Evolutionary conservation across 2,329 filamentous ascomycete genomes (phyloP), one percentile per base, ranked within the genome.

Genomic region (Pseudocercospora cruenta): DNA sequence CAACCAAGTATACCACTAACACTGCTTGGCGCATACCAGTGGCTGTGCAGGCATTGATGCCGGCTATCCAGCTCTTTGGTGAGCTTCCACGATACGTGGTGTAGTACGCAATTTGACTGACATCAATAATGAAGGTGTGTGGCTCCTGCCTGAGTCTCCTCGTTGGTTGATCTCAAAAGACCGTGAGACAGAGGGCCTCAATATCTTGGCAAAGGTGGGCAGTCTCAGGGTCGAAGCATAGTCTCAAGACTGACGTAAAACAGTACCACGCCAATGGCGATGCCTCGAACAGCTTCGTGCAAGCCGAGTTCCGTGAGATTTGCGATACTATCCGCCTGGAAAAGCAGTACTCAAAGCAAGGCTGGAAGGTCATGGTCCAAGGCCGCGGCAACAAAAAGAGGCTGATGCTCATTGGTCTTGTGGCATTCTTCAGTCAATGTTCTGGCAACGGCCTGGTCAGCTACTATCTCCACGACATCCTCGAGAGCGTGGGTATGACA

Each of bases 101-200:
- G 28, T 4, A 31, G 28, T 9, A 31, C 9, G 28, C 28, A 31
- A 5, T 4, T 31, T 31, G 5, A 31, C 28, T 31, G 28, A 31
- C 28, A 8, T 31, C 5, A 4, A 8, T 9, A 4, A 8, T 31
- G 28, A 31, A 31, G 28, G 28, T 31, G 28, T 84, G 58, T 80
- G 78, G 69, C 83, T 86, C 59, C 80, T 87, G 4, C 87, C 87
- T 0, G 88, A 90, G 69, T 86, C 83, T 0, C 88, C 88, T 1
- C 82, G 88, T 39, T 89, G 83, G 82, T 75, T 88, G 26, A 80
- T 88, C 51, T 81, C 82, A 31, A 81, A 85, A 66, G 85, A 85
- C 33, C 79, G 80, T 21, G 66, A 74, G 0, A 81, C 85, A 4
- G 79, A 87, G 70, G 86, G 86, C 0, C 81, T 78, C 16, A 76